Percentiles rank a stretch among this genome's conserved stretches.
phyloP scores from a whole-genome alignment of 345 rosid species.

The Syzygium oleosum region DNA sequence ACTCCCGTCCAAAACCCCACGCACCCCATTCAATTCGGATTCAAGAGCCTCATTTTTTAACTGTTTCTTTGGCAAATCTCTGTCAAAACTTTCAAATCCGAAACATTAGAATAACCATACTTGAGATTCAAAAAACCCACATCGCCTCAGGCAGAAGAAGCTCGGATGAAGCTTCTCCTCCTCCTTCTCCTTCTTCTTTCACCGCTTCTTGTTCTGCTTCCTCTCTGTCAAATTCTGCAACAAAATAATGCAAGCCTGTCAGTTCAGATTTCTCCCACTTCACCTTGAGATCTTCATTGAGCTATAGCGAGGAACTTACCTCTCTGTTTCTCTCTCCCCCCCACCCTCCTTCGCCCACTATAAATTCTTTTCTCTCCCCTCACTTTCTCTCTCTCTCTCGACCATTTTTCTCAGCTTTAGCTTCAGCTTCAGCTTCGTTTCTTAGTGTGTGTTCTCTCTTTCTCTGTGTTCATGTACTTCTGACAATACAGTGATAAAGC shows the following conservation, averaged over 20 bases:
- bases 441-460: not conserved
- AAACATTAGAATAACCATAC: not conserved
- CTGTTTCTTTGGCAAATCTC: not conserved
- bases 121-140: not conserved
- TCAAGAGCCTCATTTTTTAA: not conserved
- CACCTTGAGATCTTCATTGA: constrained; percentile 2
- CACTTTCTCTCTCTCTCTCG: not conserved
- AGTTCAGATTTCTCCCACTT: not conserved
- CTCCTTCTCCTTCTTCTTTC: not conserved
- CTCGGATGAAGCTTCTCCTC: constrained; percentile 1
- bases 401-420: not conserved
- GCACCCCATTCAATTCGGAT: not conserved
- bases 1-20: not conserved
- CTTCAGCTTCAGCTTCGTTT: not conserved
- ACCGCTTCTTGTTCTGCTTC: not conserved
- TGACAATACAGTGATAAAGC: not conserved
- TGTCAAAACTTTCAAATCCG: not conserved
- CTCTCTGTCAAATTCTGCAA: not conserved
- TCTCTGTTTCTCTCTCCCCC: not conserved
- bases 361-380: not conserved
- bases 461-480: not conserved
- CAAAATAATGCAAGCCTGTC: not conserved
- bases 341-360: not conserved
- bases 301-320: not conserved
- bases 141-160: not conserved